Conservation (phyloP, 2,329 filamentous ascomycete species). For the Alternaria conjuncta region DNA sequence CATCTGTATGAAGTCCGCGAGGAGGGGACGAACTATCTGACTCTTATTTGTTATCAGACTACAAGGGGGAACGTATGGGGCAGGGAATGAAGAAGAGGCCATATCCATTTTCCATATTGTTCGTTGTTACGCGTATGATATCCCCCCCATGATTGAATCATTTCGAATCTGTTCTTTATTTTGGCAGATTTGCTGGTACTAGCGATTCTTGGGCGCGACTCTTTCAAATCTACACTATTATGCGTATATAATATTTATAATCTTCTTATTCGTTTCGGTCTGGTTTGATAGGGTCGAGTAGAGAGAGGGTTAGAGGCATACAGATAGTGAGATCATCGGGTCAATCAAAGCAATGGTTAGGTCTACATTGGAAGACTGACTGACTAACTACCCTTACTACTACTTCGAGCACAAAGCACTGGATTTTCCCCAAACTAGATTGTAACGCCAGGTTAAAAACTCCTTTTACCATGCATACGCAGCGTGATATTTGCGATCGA, state of each 20-base stretch:
- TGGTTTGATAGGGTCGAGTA: neutral
- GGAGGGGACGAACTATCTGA: neutral
- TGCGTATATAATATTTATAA: conserved; percentile 2
- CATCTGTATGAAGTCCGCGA: neutral
- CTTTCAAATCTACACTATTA: neutral
- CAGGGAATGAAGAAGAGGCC: neutral
- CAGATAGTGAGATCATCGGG: neutral
- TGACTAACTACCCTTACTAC: neutral
- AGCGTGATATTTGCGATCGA: neutral
- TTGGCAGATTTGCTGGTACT: neutral
- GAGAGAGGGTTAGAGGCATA: neutral
- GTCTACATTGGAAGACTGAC: neutral
- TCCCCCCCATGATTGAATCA: neutral
- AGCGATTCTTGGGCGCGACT: neutral
- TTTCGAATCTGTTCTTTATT: neutral
- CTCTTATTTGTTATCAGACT: neutral
- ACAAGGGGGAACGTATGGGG: neutral
- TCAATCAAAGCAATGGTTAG: neutral
- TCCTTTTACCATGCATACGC: neutral
- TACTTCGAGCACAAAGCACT: neutral
- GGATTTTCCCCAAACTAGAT: neutral
- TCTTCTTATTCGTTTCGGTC: neutral
- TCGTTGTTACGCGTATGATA: conserved; percentile 12
- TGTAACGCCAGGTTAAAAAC: neutral
- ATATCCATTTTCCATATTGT: neutral